Base-by-base conservation (phyloP, 2,329 filamentous ascomycete genomes). In the Pyricularia sp. region DNA sequence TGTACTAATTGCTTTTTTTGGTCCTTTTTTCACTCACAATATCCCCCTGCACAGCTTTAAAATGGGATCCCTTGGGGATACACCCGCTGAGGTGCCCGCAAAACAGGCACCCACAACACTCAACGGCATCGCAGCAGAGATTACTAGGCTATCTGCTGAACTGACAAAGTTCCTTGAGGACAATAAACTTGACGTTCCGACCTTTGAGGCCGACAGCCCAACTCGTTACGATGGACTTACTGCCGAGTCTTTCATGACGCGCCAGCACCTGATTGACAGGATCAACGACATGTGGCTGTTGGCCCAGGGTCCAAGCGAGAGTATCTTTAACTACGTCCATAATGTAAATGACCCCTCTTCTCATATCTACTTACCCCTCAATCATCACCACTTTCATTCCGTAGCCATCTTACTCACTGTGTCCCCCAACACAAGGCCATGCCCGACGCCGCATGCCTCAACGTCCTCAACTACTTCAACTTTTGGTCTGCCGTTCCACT, bases 401-500 rank as follows among this genome's bases (percentile, higher is more conserved):
- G 12, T 12, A 17, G 25, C 10, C 26, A 31, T 23, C 26, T 6
- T 25, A 30, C n/a, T 26, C 36, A 36, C 28, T 5, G 14, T 23
- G n/a, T 10, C 20, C n/a, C n/a, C 12, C 64, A 20, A 6, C 64
- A 5, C 28, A 58, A 69, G 69, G 25, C 33, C 26, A 68, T 68
- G 31, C 66, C 67, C 9, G 69, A 70, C 28, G 55, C 42, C 36
- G 63, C 63, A 5, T 64, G 63, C 12, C 77, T 85, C 55, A 83
- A 83, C 71, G 75, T 83, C 17, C 75, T 85, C 20, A 85, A 85
- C 73, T 77, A 82, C 71, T 85, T 85, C 73, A 76, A 85, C 72
- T 84, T 86, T 72, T 85, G 82, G 81, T 76, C 78, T 12, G 80
- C 81, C 5, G 82, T 86, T 6, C 83, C 84, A 2, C 68, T 85